Evolutionary conservation across 106 monocot species (phyloP).

Genomic region (Acanthochlamys bracteata): DNA sequence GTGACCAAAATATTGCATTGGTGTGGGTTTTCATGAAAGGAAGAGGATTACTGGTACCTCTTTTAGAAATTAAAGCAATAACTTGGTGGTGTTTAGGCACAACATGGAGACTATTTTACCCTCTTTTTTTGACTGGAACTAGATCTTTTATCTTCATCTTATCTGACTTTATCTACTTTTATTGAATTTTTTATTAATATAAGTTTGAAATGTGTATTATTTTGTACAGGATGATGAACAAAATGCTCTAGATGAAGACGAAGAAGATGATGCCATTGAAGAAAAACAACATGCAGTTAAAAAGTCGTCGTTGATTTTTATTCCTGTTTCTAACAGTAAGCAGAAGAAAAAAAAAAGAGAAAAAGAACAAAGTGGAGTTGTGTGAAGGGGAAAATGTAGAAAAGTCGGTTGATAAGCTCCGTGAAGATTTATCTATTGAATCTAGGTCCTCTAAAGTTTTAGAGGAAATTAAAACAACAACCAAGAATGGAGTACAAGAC

Average conservation of each 20-base stretch:
- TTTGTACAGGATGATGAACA: constrained; percentile 54
- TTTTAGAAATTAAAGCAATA: too few relatives aligned
- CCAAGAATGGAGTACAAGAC: constrained; percentile 10
- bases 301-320: constrained; percentile 13
- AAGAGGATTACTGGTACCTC: too few relatives aligned
- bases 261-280: constrained; percentile 6
- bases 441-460: constrained; percentile 11
- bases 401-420: constrained; percentile 48
- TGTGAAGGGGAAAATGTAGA: constrained; percentile 19
- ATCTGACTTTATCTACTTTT: neutral
- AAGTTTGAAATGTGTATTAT: neutral
- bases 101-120: too few relatives aligned
- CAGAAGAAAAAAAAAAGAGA: constrained; percentile 93
- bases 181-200: neutral
- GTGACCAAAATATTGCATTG: too few relatives aligned
- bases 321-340: constrained; percentile 30
- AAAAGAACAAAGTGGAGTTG: constrained; percentile 45
- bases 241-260: constrained; percentile 15
- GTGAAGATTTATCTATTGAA: constrained; percentile 63
- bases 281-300: constrained; percentile 19
- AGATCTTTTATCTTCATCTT: neutral
- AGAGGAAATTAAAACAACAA: constrained; percentile 4
- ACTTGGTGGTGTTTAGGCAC: too few relatives aligned
- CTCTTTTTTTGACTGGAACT: too few relatives aligned
- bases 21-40: too few relatives aligned